Conservation (phyloP, 306 rosid genomes). For the Cajanus cajan region DNA sequence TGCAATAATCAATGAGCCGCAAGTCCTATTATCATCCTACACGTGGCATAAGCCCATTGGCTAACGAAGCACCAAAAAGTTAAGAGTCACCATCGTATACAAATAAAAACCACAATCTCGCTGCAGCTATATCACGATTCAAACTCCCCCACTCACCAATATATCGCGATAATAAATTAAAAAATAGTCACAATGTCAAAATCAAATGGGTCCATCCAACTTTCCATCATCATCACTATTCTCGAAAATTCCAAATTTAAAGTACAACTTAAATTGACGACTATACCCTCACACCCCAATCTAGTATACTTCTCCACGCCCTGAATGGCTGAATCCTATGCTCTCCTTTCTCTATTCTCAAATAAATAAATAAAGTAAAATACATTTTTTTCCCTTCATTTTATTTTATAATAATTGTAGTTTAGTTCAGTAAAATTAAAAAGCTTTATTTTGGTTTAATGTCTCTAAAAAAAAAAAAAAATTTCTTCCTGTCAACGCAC, state of each 20-base stretch:
- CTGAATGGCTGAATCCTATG: background rate
- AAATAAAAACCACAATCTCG: background rate
- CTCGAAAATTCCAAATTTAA: constrained; percentile 44
- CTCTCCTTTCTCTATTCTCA: too few species aligned
- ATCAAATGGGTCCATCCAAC: constrained; percentile 39
- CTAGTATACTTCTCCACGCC: constrained; percentile 10
- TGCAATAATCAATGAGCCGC: background rate
- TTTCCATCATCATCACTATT: constrained; percentile 34
- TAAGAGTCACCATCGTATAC: background rate
- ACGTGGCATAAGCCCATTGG: constrained; percentile 39
- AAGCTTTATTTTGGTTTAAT: too few species aligned
- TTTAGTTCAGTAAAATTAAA: too few species aligned
- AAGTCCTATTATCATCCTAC: background rate
- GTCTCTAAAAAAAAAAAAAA: too few species aligned
- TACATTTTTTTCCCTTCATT: background rate
- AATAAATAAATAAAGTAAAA: too few species aligned
- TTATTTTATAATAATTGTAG: too few species aligned
- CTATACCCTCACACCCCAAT: constrained; percentile 15
- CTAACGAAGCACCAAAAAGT: background rate
- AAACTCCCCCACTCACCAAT: background rate
- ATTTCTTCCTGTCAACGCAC: too few species aligned
- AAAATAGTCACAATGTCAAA: constrained; percentile 13
- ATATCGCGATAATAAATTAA: constrained; percentile 1
- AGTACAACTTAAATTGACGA: constrained; percentile 7
- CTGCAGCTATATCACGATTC: background rate